phyloP scores from a whole-genome alignment of 495 filamentous ascomycete species.

The Chlorociboria aeruginascens region DNA sequence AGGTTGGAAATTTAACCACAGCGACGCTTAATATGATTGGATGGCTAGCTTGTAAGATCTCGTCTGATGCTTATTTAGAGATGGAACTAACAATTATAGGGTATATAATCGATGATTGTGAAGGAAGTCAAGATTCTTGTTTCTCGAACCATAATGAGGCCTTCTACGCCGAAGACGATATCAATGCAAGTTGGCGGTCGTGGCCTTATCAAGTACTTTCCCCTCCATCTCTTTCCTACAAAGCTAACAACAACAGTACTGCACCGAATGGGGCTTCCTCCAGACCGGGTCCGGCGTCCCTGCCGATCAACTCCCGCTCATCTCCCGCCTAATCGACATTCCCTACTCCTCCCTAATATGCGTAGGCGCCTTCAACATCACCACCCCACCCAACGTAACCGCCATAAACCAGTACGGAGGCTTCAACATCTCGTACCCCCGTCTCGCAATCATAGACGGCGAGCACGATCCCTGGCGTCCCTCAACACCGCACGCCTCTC shows the following conservation, averaged over 20 bases:
- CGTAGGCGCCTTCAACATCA: conserved; percentile 50
- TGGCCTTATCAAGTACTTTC: conserved; percentile 44
- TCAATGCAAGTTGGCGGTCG: conserved; percentile 37
- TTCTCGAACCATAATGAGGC: conserved; percentile 38
- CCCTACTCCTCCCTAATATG: conserved; percentile 42
- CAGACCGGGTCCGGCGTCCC: conserved; percentile 55
- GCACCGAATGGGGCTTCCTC: conserved; percentile 56
- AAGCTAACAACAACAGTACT: conserved; percentile 12
- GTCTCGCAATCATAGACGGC: conserved; percentile 57
- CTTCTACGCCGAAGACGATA: conserved; percentile 38
- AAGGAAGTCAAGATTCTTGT: conserved; percentile 38
- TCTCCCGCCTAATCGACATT: conserved; percentile 51
- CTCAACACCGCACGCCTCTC: conserved; percentile 44
- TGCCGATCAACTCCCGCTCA: conserved; percentile 40
- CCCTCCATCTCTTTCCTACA: conserved; percentile 3
- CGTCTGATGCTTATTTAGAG: too few relatives aligned
- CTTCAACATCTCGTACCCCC: conserved; percentile 49
- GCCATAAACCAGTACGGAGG: conserved; percentile 59
- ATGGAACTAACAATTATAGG: background rate
- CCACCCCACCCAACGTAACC: conserved; percentile 36
- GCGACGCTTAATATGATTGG: conserved; percentile 55
- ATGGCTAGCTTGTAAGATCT: conserved; percentile 32
- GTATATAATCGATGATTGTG: conserved; percentile 26
- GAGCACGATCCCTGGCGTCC: conserved; percentile 60
- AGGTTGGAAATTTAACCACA: conserved; percentile 35